Base-by-base conservation (phyloP, 2,329 filamentous ascomycete genomes). In the Karstenula rhodostoma region DNA sequence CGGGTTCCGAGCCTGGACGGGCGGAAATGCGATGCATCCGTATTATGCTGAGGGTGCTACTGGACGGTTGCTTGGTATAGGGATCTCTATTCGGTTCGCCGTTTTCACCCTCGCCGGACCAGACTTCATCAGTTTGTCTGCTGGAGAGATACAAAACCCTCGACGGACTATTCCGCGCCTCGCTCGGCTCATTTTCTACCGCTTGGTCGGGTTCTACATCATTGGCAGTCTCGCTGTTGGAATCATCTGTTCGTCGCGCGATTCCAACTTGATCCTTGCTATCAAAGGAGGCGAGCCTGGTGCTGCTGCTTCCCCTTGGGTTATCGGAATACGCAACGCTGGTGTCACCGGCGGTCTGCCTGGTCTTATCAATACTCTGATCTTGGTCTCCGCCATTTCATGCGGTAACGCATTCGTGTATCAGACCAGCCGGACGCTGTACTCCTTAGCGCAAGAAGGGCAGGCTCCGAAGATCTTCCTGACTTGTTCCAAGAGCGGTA, bases 311-410 rank as follows among this genome's bases (percentile, higher is more conserved):
- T 78, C 75, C 9, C 77, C 72, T 7, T 78, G 74, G 72, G 72
- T 94, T 60, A 91, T 93, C 63, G 90, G 90, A 19, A 87, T 89
- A 35, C 82, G 85, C 9, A 84, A 86, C 33, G 90, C 90, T 1
- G 87, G 89, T 0, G 88, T 93, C 58, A 82, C 81, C 6, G 88
- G 84, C 7, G 88, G 84, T 7, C 84, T 93, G 4, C 89, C 90
- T 0, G 87, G 86, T 6, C 85, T 94, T 56, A 88, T 94, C 77
- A 94, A 94, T 73, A 90, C 90, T 35, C 82, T 93, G 25, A 89
- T 94, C 67, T 83, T 93, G 66, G 90, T 88, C 0, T 90, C 89
- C 0, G 90, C 89, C 0, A 89, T 86, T 78, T 92, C 89, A 0
- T 84, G 89, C 0, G 87, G 86, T 0, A 93, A 93, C 66, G 87